Conservation (phyloP, 148 eudicot genomes). For the Rhododendron ovatum region DNA sequence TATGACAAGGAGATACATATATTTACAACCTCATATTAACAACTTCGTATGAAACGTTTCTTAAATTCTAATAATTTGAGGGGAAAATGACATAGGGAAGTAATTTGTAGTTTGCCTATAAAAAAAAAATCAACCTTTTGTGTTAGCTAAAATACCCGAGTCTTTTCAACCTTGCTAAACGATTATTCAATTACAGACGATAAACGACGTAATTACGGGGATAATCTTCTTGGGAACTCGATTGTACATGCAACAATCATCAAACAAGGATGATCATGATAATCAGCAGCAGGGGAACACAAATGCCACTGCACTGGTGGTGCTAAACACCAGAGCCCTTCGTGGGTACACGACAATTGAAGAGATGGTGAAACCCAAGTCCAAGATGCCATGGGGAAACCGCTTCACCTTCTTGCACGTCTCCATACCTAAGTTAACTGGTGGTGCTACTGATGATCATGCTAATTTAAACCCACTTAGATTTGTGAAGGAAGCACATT, state of each 20-base stretch:
- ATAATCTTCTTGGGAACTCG: constrained; percentile 15
- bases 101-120: too few relatives aligned
- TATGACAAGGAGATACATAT: too few relatives aligned
- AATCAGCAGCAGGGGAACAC: constrained; percentile 14
- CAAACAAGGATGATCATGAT: neutral
- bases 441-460: too few relatives aligned
- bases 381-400: constrained; percentile 47
- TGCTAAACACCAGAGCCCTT: constrained; percentile 35
- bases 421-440: constrained; percentile 23
- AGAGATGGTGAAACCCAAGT: constrained; percentile 37
- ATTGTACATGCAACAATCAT: constrained; percentile 32
- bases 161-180: neutral
- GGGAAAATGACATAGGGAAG: too few relatives aligned
- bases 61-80: too few relatives aligned
- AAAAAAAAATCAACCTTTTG: too few relatives aligned
- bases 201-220: neutral
- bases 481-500: constrained; percentile 9
- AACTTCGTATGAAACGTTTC: too few relatives aligned
- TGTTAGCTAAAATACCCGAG: too few relatives aligned
- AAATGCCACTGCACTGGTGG: constrained; percentile 28
- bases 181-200: neutral
- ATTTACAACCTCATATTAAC: too few relatives aligned
- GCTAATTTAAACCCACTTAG: constrained; percentile 25
- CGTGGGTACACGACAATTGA: constrained; percentile 33
- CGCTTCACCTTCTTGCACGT: constrained; percentile 32